These are phyloP conservation scores for Epithele typhae DNA, from an alignment of 768 basidiomycete genomes.

Conservation along the genomic window DNA sequence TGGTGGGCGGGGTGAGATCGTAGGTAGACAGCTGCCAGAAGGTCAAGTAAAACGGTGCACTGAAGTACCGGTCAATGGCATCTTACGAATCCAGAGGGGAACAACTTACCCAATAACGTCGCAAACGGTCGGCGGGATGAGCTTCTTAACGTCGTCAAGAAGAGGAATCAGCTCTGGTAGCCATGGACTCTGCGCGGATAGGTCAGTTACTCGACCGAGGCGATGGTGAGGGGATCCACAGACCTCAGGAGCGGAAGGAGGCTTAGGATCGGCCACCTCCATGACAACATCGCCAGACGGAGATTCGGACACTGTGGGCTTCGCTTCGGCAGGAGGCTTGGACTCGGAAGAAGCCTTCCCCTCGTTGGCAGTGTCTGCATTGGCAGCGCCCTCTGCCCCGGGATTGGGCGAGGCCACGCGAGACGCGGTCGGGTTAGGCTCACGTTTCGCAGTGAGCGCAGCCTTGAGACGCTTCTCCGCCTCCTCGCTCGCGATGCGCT, in stretches of 20 bases:
- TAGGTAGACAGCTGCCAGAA: conserved; percentile 97
- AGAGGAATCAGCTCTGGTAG: conserved; percentile 65
- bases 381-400: conserved; percentile 17
- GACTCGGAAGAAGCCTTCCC: conserved; percentile 24
- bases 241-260: conserved; percentile 6
- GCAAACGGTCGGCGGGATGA: conserved; percentile 61
- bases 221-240: background rate
- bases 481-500: conserved; percentile 65
- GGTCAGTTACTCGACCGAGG: background rate
- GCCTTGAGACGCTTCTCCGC: conserved; percentile 81
- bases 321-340: conserved; percentile 10
- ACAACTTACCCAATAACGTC: conserved; percentile 67
- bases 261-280: conserved; percentile 3
- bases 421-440: conserved; percentile 51
- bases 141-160: conserved; percentile 71
- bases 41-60: conserved; percentile 89
- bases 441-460: conserved; percentile 71
- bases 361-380: conserved; percentile 11
- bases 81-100: conserved; percentile 6
- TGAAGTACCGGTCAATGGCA: conserved; percentile 25
- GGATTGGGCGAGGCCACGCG: conserved; percentile 60
- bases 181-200: conserved; percentile 63
- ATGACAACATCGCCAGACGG: conserved; percentile 18
- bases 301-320: no score
- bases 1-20: conserved; percentile 75